Evolutionary conservation across 495 filamentous ascomycete species (phyloP).

Genomic region (Hyaloscypha finlandica): DNA sequence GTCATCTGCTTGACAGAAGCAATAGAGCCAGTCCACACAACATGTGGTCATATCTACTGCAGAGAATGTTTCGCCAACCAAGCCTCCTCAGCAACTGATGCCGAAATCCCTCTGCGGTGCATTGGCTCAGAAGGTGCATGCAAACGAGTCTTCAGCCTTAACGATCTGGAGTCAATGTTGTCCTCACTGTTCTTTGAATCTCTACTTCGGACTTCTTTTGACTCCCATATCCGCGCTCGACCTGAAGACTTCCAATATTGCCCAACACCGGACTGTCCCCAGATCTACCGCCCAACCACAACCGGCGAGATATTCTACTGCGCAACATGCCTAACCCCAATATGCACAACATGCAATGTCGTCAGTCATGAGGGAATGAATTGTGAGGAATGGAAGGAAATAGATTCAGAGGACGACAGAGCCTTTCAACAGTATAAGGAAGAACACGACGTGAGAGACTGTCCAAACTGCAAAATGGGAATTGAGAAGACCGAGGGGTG

Average conservation of each 20-base stretch:
- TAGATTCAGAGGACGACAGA: slow-evolving; percentile 32
- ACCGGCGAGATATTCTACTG: slow-evolving; percentile 36
- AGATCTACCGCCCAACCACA: slow-evolving; percentile 39
- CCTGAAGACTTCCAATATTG: slow-evolving; percentile 41
- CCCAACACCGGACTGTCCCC: slow-evolving; percentile 42
- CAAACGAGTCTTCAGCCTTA: slow-evolving; percentile 30
- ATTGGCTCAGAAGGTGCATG: slow-evolving; percentile 35
- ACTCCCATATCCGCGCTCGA: slow-evolving; percentile 38
- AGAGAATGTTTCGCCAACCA: slow-evolving; percentile 43
- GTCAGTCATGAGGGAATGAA: slow-evolving; percentile 38
- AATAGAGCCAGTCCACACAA: slow-evolving; percentile 39
- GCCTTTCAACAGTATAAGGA: slow-evolving; percentile 32
- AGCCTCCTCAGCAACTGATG: slow-evolving; percentile 33
- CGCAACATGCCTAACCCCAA: slow-evolving; percentile 36
- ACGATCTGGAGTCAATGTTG: slow-evolving; percentile 41
- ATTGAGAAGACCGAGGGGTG: slow-evolving; percentile 39
- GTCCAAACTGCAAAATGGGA: slow-evolving; percentile 33
- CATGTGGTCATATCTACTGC: slow-evolving; percentile 49
- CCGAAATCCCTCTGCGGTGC: slow-evolving; percentile 35
- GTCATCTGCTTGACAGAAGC: slow-evolving; percentile 44
- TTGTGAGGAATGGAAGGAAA: slow-evolving; percentile 40
- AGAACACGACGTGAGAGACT: slow-evolving; percentile 31
- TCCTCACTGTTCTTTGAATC: slow-evolving; percentile 40
- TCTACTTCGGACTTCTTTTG: slow-evolving; percentile 41
- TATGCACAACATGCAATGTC: slow-evolving; percentile 43